Base-by-base conservation (phyloP, 805 yeast species). In the Candida easanensis region DNA sequence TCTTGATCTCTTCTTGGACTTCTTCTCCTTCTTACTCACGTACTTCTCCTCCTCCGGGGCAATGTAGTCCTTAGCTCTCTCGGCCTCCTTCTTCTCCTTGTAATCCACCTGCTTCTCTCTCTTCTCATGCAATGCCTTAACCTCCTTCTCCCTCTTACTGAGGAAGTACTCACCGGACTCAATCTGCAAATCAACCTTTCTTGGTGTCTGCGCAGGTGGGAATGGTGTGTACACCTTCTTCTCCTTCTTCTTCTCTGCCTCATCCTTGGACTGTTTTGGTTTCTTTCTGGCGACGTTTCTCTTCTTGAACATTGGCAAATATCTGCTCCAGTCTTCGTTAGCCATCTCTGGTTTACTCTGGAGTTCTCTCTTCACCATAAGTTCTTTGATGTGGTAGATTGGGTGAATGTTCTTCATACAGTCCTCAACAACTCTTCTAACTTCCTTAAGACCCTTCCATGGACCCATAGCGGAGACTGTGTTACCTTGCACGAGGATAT, bases 391-490 rank as follows among this genome's bases (percentile, higher is more conserved):
- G 64, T 93, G 91, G 67, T 93, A 93, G 48, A 93, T 91, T n/a
- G 99, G 99, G 63, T 93, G 99, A 13, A 93, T 75, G 57, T 93
- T 93, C 60, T 76, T 80, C 99, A 93, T 93, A 66, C 98, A 93
- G 62, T 93, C 99, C 63, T 91, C 98, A 32, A 93, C 96, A 26
- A 93, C 89, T 60, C 98, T 78, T 66, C 98, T 79, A 7, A 88
- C 80, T 51, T 86, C 95, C 62, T 93, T 93, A 50, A 93, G 71
- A 6, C 98, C 98, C 61, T 85, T 88, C 69, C 70, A 90, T 21
- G 96, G 91, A 9, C 99, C 99, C 98, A 93, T 93, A 11, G 84
- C 91, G 42, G 97, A 80, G 4, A 93, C 99, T 3, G 99, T 93
- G 65, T 85, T 89, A 61, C 99, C 99, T 69, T 93, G 99, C 8